Evolutionary conservation across 1,139 yeast genomes (phyloP).

Genomic region (Geotrichum phurueaensis): DNA sequence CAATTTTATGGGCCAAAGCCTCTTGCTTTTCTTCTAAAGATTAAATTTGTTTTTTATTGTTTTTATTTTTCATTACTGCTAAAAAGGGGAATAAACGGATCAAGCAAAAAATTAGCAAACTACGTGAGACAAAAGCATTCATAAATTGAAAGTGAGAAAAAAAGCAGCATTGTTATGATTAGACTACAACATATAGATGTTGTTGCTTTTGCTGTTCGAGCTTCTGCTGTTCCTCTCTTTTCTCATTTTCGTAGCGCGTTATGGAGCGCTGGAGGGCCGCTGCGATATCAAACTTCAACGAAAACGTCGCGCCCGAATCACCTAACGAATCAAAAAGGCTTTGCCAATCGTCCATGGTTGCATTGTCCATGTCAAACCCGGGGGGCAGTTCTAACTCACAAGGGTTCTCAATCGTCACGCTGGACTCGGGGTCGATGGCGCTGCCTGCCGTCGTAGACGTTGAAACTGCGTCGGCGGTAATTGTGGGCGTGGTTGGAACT

Average conservation of each 20-base stretch:
- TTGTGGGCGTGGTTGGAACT: too few relatives aligned
- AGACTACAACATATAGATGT: too few relatives aligned
- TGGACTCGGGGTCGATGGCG: background rate
- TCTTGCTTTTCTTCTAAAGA: too few relatives aligned
- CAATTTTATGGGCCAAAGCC: too few relatives aligned
- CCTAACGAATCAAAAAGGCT: conserved; percentile 14
- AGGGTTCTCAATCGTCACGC: too few relatives aligned
- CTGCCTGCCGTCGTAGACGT: background rate
- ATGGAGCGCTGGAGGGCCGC: conserved; percentile 16
- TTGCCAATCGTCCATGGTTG: conserved; percentile 14
- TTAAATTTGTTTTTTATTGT: too few relatives aligned
- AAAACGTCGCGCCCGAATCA: conserved; percentile 18
- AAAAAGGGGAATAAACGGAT: too few relatives aligned
- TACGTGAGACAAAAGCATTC: too few relatives aligned
- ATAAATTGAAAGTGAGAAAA: too few relatives aligned
- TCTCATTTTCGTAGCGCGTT: conserved; percentile 7
- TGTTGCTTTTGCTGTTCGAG: background rate
- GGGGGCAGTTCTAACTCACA: background rate
- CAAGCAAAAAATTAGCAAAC: too few relatives aligned
- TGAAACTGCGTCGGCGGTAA: background rate
- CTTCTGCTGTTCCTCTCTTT: background rate
- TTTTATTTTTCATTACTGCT: too few relatives aligned
- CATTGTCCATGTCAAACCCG: background rate
- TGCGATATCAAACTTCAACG: conserved; percentile 17
- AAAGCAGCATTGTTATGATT: too few relatives aligned